Base-by-base conservation (phyloP, 345 rosid genomes). In the Syzygium aqueum region DNA sequence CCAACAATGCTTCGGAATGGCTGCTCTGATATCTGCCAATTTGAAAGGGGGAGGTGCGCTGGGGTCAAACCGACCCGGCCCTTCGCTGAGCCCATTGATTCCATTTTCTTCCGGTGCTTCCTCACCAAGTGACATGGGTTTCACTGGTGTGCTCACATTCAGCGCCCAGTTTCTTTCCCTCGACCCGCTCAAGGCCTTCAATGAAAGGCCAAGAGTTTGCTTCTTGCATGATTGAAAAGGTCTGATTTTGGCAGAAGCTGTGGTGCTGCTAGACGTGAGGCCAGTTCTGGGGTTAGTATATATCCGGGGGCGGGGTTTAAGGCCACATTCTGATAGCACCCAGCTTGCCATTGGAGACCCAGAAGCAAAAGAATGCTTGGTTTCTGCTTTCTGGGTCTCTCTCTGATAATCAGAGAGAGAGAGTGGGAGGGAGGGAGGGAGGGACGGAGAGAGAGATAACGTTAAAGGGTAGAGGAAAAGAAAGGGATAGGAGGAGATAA, bases 1-100 rank as follows among this genome's bases (percentile, higher is more conserved):
- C 99, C 99, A 96, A 80, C 99, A 95, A 91, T 95, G 99, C 89
- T 94, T 93, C 21, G 98, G 99, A 90, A 96, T 96, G 43, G 97
- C 96, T 16, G 95, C 95, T 90, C 94, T 92, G 80, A 96, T 90
- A 85, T 95, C 98, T 23, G 96, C 93, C 86, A 96, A 86, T 59
- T 88, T 92, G 90, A 96, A 96, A 13, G 98, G 98, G 53, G 98
- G 98, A 33, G 94, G 93, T 27, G 90, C 86, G 15, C 91, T 89
- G 7, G 91, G 92, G 85, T 92, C 93, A 49, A 90, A 89, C 43
- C 84, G 82, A 73, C 82, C 87, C 49, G 86, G 61, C 86, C 5
- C 65, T 57, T 85, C 88, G 43, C 84, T 88, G 51, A 84, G 89
- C 49, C 86, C 86, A 84, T 84, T 30, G 61, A 84, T 57, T n/a